Evolutionary conservation across 352 stramenopile species (phyloP).

Genomic region (Globisporangium cystogenes): DNA sequence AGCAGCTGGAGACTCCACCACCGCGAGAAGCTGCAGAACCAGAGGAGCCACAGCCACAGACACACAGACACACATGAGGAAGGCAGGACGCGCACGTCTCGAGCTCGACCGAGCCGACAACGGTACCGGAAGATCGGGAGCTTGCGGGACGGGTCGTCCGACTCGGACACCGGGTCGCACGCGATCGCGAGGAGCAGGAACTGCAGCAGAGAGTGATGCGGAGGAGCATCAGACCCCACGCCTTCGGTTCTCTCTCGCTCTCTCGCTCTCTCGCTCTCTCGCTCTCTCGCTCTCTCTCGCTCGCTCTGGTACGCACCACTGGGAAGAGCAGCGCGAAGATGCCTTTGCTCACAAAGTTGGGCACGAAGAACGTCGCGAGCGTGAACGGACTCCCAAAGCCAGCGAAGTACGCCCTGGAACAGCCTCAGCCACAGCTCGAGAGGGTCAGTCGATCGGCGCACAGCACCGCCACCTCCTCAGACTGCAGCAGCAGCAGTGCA

Average conservation of each 20-base stretch:
- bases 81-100: not conserved
- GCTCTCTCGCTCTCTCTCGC: not conserved
- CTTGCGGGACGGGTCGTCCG: constrained; percentile 35
- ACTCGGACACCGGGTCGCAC: constrained; percentile 62
- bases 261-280: no score
- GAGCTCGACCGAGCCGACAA: not conserved
- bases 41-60: not conserved
- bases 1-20: constrained; percentile 83
- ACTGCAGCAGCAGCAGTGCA: not conserved
- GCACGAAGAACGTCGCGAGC: constrained; percentile 84
- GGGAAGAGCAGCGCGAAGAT: constrained; percentile 87
- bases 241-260: no score
- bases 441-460: not conserved
- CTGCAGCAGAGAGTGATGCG: constrained; percentile 25
- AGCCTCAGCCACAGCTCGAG: not conserved
- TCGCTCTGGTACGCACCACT: constrained; percentile 36
- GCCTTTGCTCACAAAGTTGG: constrained; percentile 89
- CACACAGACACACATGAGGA: not conserved
- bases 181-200: constrained; percentile 82
- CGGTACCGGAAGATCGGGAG: constrained; percentile 72
- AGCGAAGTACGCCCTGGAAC: constrained; percentile 77
- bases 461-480: not conserved
- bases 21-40: constrained; percentile 48
- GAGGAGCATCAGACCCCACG: not conserved
- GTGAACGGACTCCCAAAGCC: constrained; percentile 86